Evolutionary conservation across 2,329 filamentous ascomycete genomes (phyloP).

Genomic region (Venturia effusa): DNA sequence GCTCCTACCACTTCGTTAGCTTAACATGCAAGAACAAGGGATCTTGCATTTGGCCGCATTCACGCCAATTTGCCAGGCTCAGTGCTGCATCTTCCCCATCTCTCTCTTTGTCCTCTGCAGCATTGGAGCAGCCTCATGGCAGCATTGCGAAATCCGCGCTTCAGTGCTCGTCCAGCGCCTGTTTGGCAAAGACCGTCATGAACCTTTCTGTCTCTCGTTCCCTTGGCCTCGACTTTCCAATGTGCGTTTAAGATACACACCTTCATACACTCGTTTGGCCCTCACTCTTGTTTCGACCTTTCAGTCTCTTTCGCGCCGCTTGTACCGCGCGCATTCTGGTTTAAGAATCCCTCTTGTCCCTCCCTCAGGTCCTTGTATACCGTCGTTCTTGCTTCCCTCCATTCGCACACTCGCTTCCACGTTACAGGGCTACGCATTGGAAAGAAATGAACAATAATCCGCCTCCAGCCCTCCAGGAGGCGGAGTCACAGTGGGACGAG

Average conservation of each 20-base stretch:
- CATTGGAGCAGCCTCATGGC: constrained; percentile 7
- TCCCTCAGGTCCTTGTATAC: constrained; percentile 1
- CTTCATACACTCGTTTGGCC: constrained; percentile 10
- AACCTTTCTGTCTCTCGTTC: constrained; percentile 9
- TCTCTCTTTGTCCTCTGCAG: constrained; percentile 8
- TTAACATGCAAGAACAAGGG: constrained; percentile 8
- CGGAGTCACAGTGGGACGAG: constrained; percentile 5
- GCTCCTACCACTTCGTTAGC: constrained; percentile 6
- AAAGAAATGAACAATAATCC: constrained; percentile 3
- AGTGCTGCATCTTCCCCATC: constrained; percentile 2
- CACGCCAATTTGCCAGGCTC: constrained; percentile 6
- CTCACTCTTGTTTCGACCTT: constrained; percentile 6
- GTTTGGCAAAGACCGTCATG: constrained; percentile 9
- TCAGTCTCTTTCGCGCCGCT: constrained; percentile 10
- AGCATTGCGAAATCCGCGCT: not conserved
- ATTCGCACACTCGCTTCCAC: not conserved
- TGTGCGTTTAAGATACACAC: not conserved
- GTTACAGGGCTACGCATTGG: not conserved
- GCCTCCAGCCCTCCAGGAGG: not conserved
- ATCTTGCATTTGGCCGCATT: constrained; percentile 8
- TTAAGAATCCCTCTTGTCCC: not conserved
- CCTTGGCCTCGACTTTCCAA: not conserved
- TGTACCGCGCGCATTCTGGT: constrained; percentile 9
- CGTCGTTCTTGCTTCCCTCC: not conserved
- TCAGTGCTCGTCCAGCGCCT: constrained; percentile 9